Conservation (phyloP, 163 green algal species). For the Chlamydomonas reinhardtii region DNA sequence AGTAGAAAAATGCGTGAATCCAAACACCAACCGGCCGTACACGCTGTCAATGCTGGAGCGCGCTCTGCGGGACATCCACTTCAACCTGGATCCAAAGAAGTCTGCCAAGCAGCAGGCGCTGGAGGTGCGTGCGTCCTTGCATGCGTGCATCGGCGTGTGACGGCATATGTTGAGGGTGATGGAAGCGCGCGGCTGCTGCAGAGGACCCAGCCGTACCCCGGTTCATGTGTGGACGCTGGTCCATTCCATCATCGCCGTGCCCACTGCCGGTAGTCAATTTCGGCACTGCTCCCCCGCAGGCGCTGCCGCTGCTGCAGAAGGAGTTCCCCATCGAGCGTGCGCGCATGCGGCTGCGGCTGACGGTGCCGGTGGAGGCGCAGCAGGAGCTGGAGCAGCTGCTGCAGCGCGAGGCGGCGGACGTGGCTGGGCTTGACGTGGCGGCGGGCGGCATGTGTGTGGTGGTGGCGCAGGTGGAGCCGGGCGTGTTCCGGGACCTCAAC, state of each 20-base stretch:
- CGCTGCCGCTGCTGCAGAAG: constrained; percentile 83
- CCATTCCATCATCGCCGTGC: too few relatives aligned
- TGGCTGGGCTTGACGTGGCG: constrained; percentile 52
- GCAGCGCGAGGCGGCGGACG: constrained; percentile 48
- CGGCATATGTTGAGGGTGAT: too few relatives aligned
- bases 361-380: constrained; percentile 63
- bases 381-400: constrained; percentile 66
- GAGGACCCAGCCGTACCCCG: too few relatives aligned
- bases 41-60: constrained; percentile 95
- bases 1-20: constrained; percentile 97
- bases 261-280: too few relatives aligned
- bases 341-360: constrained; percentile 91
- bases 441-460: constrained; percentile 17
- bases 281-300: constrained; percentile 64
- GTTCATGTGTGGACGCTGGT: too few relatives aligned
- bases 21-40: constrained; percentile 86
- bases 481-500: constrained; percentile 89
- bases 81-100: constrained; percentile 92
- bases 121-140: too few relatives aligned
- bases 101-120: constrained; percentile 94
- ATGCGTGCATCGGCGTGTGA: too few relatives aligned
- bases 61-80: constrained; percentile 93
- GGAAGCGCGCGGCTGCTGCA: too few relatives aligned
- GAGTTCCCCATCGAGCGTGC: constrained; percentile 95
- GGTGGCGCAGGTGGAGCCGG: constrained; percentile 84